Base-by-base conservation (phyloP, 176 grass and related monocot species). In the Aegilops umbellulata region DNA sequence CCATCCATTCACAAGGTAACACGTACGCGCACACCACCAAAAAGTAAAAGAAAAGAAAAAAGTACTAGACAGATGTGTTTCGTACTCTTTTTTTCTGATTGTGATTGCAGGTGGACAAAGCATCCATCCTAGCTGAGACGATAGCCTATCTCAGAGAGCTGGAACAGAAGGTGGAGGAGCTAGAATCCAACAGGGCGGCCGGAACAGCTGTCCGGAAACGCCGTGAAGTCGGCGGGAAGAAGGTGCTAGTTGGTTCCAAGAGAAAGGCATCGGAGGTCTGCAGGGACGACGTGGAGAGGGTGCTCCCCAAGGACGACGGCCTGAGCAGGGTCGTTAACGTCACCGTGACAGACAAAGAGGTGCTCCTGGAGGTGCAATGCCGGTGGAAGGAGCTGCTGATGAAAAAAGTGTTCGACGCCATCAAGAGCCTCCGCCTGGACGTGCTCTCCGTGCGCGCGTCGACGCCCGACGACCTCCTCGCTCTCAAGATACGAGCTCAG, bases 141-240 rank as follows among this genome's bases (percentile, higher is more conserved):
- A 94, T 98, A 69, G 88, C 84, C 0, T 98, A 98, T 64, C 51
- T 98, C 1, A 96, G 83, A 70, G 84, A 96, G 85, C 90, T 98
- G 3, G 71, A 94, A 72, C 85, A 27, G 83, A 92, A 82, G 69
- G 84, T 98, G 4, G 49, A 87, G 55, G 94, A 91, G 74, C 75
- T 98, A 6, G 86, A 93, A 80, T 92, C 92, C 22, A 89, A 51
- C 25, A 51, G 55, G n/a, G 79, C 73, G 23, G 1, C 11, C 0
- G 84, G 71, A 68, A 49, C 76, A 10, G 79, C 34, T 49, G 58
- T 80, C 3, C 49, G 46, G 36, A 91, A 16, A 2, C 60, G 74
- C 62, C 79, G 74, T n/a, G 83, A 82, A 24, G 30, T 44, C 8
- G 27, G 74, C 22, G 60, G 51, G 60, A 87, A 84, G 78, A 77